phyloP scores from a whole-genome alignment of 2,329 filamentous ascomycete species.

The Fusarium redolens region DNA sequence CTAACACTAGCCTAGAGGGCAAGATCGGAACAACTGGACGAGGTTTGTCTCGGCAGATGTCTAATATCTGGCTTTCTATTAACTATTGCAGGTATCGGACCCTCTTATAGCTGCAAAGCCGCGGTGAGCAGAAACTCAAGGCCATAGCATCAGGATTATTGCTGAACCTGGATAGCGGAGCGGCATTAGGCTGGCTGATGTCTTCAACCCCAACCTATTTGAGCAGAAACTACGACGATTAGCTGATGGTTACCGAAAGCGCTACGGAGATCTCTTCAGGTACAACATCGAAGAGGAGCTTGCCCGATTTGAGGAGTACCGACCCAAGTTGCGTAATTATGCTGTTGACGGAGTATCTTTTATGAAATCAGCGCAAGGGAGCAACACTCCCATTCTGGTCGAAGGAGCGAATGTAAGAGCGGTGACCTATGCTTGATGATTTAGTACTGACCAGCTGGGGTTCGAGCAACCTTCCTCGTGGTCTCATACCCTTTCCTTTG shows the following conservation, averaged over 20 bases:
- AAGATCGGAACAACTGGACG: not conserved
- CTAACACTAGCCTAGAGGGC: not conserved
- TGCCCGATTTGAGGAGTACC: not conserved
- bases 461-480: no score
- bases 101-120: not conserved
- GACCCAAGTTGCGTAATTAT: not conserved
- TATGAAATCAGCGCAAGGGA: not conserved
- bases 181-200: not conserved
- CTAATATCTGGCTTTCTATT: not conserved
- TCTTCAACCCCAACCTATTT: not conserved
- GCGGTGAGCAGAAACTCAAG: not conserved
- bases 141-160: no score
- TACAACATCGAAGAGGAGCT: not conserved
- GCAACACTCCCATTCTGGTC: not conserved
- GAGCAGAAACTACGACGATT: not conserved
- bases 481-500: no score
- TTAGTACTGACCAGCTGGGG: not conserved
- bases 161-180: not conserved
- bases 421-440: rapidly evolving
- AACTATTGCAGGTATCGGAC: not conserved
- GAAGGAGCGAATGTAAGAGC: not conserved
- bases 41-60: not conserved
- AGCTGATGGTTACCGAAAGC: not conserved
- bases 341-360: not conserved
- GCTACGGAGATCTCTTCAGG: not conserved